Evolutionary conservation across 140 eudicot species (phyloP).

Genomic region (Stevia rebaudiana): DNA sequence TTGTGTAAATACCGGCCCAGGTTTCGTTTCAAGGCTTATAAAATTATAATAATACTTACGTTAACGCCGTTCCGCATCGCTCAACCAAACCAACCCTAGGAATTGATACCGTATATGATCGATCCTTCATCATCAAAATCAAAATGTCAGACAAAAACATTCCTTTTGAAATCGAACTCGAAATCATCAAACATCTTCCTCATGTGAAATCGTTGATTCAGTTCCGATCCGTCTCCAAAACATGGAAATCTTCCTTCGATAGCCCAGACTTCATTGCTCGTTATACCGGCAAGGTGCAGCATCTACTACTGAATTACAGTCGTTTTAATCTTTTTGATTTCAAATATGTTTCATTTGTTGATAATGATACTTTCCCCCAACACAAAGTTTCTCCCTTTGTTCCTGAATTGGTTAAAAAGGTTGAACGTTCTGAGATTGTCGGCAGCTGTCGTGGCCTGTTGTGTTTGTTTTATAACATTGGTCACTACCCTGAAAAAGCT

Average conservation of each 20-base stretch:
- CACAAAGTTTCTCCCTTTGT: background rate
- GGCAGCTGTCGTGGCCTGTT: slow-evolving; percentile 8
- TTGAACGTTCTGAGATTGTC: background rate
- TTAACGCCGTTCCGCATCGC: no score
- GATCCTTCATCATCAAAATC: background rate
- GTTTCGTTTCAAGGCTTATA: no score
- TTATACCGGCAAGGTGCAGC: background rate
- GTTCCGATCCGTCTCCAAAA: background rate
- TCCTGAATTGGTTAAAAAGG: background rate
- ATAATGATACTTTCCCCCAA: slow-evolving; percentile 9
- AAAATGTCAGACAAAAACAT: slow-evolving; percentile 1
- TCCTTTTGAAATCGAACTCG: background rate
- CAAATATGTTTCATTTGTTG: background rate
- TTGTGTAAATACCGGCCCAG: no score
- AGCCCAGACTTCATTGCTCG: background rate
- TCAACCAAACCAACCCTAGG: no score
- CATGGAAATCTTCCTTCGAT: slow-evolving; percentile 4
- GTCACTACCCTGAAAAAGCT: background rate
- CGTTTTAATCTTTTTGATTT: background rate
- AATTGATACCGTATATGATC: no score
- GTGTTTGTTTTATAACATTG: background rate
- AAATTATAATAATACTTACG: no score
- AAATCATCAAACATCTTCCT: slow-evolving; percentile 14
- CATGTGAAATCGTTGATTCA: background rate
- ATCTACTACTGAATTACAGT: background rate